These are phyloP conservation scores for Arthrobotrys sinensis DNA, from an alignment of 2,329 filamentous ascomycete genomes.

Conservation along the genomic window DNA sequence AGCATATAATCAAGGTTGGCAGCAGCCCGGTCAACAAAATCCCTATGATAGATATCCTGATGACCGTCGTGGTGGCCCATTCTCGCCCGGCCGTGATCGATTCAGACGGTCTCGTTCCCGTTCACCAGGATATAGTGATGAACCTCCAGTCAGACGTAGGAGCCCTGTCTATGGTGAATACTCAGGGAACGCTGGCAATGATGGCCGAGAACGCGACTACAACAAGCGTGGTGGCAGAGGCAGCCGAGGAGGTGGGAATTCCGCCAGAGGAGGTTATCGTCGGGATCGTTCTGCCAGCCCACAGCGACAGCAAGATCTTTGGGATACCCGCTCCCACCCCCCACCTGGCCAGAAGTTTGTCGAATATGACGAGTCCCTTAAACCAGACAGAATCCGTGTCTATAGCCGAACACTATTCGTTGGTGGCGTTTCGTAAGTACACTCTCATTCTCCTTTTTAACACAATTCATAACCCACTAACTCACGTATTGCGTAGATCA, in stretches of 20 bases:
- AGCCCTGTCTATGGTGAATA: constrained; percentile 82
- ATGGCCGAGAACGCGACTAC: constrained; percentile 74
- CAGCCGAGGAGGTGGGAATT: constrained; percentile 72
- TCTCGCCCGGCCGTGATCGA: constrained; percentile 65
- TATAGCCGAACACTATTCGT: constrained; percentile 96
- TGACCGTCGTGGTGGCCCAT: constrained; percentile 49
- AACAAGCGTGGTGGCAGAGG: constrained; percentile 70
- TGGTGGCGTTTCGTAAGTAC: constrained; percentile 87
- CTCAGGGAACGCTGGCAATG: constrained; percentile 78
- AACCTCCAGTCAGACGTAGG: constrained; percentile 69
- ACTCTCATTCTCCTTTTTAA: background rate
- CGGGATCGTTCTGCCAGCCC: constrained; percentile 87
- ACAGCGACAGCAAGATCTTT: constrained; percentile 66
- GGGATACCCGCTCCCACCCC: constrained; percentile 64
- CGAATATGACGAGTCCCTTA: constrained; percentile 82
- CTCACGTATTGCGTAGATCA: constrained; percentile 70
- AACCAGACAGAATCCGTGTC: constrained; percentile 85
- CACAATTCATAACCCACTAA: constrained; percentile 64
- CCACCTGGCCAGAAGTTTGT: constrained; percentile 77
- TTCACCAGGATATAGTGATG: constrained; percentile 83
- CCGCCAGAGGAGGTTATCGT: constrained; percentile 67
- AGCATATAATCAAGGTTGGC: constrained; percentile 58
- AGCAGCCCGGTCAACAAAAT: constrained; percentile 38
- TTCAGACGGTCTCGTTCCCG: constrained; percentile 81
- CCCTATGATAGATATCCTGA: constrained; percentile 50